Base-by-base conservation (phyloP, 106 monocot species). In the Phalaenopsis equestris region DNA sequence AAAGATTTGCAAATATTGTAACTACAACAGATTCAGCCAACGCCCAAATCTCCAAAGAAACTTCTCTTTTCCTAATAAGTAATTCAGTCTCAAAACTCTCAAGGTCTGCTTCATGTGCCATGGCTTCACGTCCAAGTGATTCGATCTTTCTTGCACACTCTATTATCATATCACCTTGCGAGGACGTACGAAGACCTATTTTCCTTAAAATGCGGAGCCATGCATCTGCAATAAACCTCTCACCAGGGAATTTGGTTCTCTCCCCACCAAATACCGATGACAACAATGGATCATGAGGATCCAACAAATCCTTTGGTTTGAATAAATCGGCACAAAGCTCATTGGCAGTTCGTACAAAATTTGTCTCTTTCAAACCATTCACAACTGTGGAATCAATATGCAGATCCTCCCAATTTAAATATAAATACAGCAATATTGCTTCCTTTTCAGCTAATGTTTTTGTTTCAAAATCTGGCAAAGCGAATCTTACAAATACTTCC, bases 141-240 rank as follows among this genome's bases (percentile, higher is more conserved):
- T 99, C 99, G 38, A 99, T 75, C 85, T 91, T 95, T 81, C 75
- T 89, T 74, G 99, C 94, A 80, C 99, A 99, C 72, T 99, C 93
- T 75, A 93, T 46, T 73, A 99, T 72, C 23, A 86, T 75, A 87
- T 90, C 93, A 76, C 88, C 84, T 75, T 99, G 91, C 72, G 84
- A 87, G 16, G 91, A 95, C 85, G 89, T 91, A 19, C 87, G 67
- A 56, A 99, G 90, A 30, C 94, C 93, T 55, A 87, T 75, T 87
- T 88, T 99, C 80, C 87, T 88, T 72, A 99, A 83, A 83, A 99
- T 93, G 18, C 74, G 79, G 81, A 99, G 88, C 94, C 94, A 99
- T 55, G 88, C 86, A 82, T 95, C 90, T 74, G 92, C 73, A 23
- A 70, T 76, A 78, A 90, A 99, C 81, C 94, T 87, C 56, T 94